Evolutionary conservation across 176 grass and related monocot genomes (phyloP).

Genomic region (Musa troglodytarum): DNA sequence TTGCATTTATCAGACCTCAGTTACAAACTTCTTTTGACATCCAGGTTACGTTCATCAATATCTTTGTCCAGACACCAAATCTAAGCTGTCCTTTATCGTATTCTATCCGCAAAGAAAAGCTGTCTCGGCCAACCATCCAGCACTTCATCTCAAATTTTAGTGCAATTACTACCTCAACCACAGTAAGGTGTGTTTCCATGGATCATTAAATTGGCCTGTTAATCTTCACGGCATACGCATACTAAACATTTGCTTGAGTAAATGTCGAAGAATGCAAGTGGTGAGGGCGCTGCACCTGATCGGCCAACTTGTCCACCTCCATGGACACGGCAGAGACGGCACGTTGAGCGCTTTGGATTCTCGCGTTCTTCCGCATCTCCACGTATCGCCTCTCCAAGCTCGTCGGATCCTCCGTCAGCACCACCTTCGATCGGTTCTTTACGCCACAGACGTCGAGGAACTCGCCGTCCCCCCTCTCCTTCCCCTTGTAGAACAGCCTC

Average conservation of each 20-base stretch:
- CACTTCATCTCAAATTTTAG: too few species aligned
- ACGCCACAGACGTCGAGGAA: conserved; percentile 71
- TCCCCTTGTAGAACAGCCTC: conserved; percentile 58
- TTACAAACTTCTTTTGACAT: too few species aligned
- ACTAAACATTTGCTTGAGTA: too few species aligned
- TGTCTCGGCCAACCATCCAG: too few species aligned
- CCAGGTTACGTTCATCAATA: too few species aligned
- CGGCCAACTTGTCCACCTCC: conserved; percentile 78
- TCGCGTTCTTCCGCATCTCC: conserved; percentile 56
- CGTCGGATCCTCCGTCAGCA: conserved; percentile 53
- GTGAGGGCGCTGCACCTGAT: conserved; percentile 42
- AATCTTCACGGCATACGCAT: too few species aligned
- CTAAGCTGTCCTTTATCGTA: too few species aligned
- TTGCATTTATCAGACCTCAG: too few species aligned
- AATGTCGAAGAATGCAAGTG: not conserved
- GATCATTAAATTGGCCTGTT: too few species aligned
- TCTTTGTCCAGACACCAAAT: too few species aligned
- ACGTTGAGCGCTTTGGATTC: conserved; percentile 56
- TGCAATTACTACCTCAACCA: too few species aligned
- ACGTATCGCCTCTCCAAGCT: conserved; percentile 71
- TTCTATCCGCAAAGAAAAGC: not conserved
- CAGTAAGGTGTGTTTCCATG: too few species aligned
- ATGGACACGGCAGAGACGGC: conserved; percentile 57
- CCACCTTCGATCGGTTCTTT: conserved; percentile 82
- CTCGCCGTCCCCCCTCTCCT: conserved; percentile 43